phyloP scores from a whole-genome alignment of 352 stramenopile genomes.

The Hyaloperonospora brassicae region DNA sequence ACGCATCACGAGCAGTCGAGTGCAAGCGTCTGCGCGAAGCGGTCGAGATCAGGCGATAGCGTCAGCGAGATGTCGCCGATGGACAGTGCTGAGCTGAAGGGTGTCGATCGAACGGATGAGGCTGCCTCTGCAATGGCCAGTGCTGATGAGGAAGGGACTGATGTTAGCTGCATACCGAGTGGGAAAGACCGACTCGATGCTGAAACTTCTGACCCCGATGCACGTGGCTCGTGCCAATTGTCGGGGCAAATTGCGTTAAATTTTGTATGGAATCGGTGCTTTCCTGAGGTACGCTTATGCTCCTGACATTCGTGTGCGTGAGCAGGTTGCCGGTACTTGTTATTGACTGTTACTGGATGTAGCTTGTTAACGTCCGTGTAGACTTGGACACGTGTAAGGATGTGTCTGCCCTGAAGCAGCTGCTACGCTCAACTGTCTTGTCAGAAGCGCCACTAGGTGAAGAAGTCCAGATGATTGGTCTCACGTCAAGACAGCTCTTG shows the following conservation, averaged over 20 bases:
- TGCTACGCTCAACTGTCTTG: conserved; percentile 18
- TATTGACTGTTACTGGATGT: conserved; percentile 1
- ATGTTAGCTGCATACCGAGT: background rate
- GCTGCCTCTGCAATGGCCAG: background rate
- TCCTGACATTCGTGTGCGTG: background rate
- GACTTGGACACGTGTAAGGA: conserved; percentile 16
- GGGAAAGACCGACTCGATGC: background rate
- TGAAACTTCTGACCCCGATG: background rate
- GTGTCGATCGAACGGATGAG: background rate
- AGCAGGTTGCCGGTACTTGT: background rate
- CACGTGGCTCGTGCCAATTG: background rate
- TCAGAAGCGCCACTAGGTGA: conserved; percentile 3
- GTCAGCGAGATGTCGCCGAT: background rate
- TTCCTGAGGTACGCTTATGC: conserved; percentile 23
- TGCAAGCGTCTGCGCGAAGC: background rate
- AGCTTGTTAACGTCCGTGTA: conserved; percentile 18
- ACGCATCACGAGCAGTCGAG: background rate
- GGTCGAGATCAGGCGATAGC: background rate
- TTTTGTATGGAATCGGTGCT: conserved; percentile 24
- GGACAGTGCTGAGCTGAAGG: conserved; percentile 1
- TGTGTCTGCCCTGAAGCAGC: conserved; percentile 15
- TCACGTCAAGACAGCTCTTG: conserved; percentile 13
- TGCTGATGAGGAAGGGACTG: background rate
- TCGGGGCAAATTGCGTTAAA: conserved; percentile 15
- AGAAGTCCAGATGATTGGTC: conserved; percentile 17